Percentiles rank a stretch among this genome's conserved stretches.
These are phyloP conservation scores for Fraxinus dipetala DNA, from an alignment of 305 asterid genomes.

Conservation along the genomic window DNA sequence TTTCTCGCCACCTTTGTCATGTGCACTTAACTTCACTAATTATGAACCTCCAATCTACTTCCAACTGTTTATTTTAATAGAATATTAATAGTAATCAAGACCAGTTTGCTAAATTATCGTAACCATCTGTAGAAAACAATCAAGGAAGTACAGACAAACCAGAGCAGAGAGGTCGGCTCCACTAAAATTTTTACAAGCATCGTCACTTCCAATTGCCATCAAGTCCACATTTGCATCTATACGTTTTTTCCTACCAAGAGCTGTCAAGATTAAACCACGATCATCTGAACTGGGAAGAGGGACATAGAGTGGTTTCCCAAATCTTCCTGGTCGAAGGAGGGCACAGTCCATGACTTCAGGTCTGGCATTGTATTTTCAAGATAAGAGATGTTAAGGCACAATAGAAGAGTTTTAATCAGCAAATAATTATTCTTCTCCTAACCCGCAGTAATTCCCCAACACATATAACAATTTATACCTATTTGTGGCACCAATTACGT, in stretches of 20 bases:
- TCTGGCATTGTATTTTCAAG: slow-evolving; percentile 36
- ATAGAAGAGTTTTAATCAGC: not conserved
- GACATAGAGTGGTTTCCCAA: slow-evolving; percentile 71
- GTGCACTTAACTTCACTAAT: not conserved
- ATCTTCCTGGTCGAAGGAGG: slow-evolving; percentile 76
- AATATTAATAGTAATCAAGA: not conserved
- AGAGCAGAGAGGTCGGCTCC: slow-evolving; percentile 81
- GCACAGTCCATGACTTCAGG: slow-evolving; percentile 83
- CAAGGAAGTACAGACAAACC: slow-evolving; percentile 38
- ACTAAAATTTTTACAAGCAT: slow-evolving; percentile 63
- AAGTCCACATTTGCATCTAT: slow-evolving; percentile 66
- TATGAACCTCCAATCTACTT: not conserved
- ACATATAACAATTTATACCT: slow-evolving; percentile 40
- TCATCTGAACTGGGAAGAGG: slow-evolving; percentile 82
- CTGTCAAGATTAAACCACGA: slow-evolving; percentile 74
- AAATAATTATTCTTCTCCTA: not conserved
- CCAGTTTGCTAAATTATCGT: not conserved
- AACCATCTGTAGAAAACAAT: not conserved
- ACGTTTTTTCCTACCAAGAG: slow-evolving; percentile 63
- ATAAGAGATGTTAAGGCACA: slow-evolving; percentile 12
- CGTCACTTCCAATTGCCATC: slow-evolving; percentile 54
- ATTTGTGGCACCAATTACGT: slow-evolving; percentile 89
- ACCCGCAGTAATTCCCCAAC: slow-evolving; percentile 1
- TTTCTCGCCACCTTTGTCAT: not conserved
- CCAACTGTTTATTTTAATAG: not conserved